Conservation (phyloP, 768 basidiomycete genomes). For the Daedaleopsis nitida region DNA sequence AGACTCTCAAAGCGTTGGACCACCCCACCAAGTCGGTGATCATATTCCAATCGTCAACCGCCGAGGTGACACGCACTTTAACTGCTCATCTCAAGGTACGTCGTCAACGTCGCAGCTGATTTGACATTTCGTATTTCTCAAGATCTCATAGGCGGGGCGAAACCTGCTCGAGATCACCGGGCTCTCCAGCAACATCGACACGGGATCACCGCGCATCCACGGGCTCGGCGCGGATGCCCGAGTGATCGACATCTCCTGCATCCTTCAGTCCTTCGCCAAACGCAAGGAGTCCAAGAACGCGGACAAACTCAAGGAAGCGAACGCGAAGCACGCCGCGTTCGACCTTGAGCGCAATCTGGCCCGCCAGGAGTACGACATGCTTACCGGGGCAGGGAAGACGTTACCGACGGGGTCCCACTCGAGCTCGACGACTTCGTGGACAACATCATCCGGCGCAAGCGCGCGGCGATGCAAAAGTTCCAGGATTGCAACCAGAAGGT, state of each 20-base stretch:
- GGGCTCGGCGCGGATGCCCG: conserved; percentile 46
- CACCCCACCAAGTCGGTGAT: conserved; percentile 53
- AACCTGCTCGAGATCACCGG: conserved; percentile 52
- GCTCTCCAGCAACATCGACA: conserved; percentile 52
- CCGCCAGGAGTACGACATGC: conserved; percentile 43
- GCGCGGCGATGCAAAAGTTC: conserved; percentile 37
- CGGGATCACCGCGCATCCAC: conserved; percentile 55
- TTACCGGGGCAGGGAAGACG: conserved; percentile 47
- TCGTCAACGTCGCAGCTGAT: not conserved
- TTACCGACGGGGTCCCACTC: conserved; percentile 44
- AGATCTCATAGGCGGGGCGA: conserved; percentile 45
- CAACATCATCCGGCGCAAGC: conserved; percentile 42
- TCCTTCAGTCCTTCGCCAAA: conserved; percentile 6
- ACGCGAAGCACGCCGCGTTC: conserved; percentile 38
- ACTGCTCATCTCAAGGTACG: conserved; percentile 48
- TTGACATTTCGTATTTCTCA: too few relatives aligned
- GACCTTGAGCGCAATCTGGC: conserved; percentile 41
- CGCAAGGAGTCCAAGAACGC: conserved; percentile 12
- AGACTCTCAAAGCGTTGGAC: not conserved
- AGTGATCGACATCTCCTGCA: conserved; percentile 60
- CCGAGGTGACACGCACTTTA: conserved; percentile 59
- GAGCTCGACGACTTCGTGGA: conserved; percentile 46
- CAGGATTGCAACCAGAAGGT: conserved; percentile 43
- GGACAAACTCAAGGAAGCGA: conserved; percentile 29
- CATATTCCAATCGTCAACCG: conserved; percentile 56